phyloP scores from a whole-genome alignment of 2,329 filamentous ascomycete species.

The Rutstroemia sp. region DNA sequence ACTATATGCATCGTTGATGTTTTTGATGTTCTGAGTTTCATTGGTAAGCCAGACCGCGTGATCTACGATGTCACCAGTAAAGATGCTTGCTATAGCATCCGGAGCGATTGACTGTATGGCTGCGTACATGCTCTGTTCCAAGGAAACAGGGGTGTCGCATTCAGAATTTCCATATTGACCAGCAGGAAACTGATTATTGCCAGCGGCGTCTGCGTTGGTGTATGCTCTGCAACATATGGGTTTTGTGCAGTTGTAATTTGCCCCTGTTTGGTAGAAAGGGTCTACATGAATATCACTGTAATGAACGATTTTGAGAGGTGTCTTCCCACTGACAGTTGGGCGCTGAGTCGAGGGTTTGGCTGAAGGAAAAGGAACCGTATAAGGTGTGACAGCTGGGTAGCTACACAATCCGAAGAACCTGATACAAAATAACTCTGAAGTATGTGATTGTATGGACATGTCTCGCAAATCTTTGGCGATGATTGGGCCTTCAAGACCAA shows the following conservation, averaged over 20 bases:
- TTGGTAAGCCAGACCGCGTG: conserved; percentile 32
- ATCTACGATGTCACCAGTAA: conserved; percentile 36
- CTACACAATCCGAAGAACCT: conserved; percentile 39
- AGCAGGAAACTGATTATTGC: conserved; percentile 32
- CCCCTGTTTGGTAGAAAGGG: conserved; percentile 32
- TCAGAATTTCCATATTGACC: conserved; percentile 33
- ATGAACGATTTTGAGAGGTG: conserved; percentile 35
- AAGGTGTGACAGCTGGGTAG: conserved; percentile 30
- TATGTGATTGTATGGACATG: conserved; percentile 41
- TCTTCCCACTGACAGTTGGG: conserved; percentile 31
- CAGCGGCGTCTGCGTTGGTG: conserved; percentile 31
- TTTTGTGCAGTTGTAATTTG: conserved; percentile 35
- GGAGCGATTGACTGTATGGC: conserved; percentile 30
- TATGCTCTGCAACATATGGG: conserved; percentile 36
- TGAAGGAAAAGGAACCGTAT: conserved; percentile 30
- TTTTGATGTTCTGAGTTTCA: conserved; percentile 27
- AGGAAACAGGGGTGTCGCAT: conserved; percentile 33
- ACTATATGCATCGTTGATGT: conserved; percentile 32
- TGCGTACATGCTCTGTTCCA: conserved; percentile 34
- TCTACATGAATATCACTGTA: conserved; percentile 38
- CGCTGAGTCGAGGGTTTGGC: conserved; percentile 29
- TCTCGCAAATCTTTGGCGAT: conserved; percentile 43
- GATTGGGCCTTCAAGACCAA: conserved; percentile 46
- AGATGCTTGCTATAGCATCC: conserved; percentile 30
- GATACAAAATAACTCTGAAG: conserved; percentile 45